These are phyloP conservation scores for Poterioochromonas sp. DNA, from an alignment of 352 stramenopile species.

Conservation along the genomic window DNA sequence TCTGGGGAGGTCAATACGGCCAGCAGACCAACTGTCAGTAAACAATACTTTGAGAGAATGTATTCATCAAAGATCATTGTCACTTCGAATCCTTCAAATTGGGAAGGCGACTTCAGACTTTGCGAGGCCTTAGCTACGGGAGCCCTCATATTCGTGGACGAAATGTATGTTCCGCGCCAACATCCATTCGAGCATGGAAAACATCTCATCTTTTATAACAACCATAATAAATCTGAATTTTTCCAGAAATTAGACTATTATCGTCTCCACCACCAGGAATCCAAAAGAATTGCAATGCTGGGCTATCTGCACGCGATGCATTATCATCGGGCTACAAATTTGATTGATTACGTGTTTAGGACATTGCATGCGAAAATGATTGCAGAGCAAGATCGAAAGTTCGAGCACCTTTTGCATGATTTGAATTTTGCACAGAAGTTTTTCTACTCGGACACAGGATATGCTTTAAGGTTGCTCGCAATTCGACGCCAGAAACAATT, in stretches of 20 bases:
- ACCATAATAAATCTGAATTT: slow-evolving; percentile 29
- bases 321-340: slow-evolving; percentile 1
- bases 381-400: too few species aligned
- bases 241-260: slow-evolving; percentile 23
- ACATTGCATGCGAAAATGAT: slow-evolving; percentile 14
- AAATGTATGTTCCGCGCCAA: slow-evolving; percentile 28
- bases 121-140: slow-evolving; percentile 30
- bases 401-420: too few species aligned
- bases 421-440: too few species aligned
- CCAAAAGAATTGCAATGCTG: neutral
- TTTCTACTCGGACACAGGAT: too few species aligned
- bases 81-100: slow-evolving; percentile 35
- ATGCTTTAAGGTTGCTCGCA: too few species aligned
- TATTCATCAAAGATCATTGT: slow-evolving; percentile 29
- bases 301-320: slow-evolving; percentile 17
- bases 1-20: slow-evolving; percentile 24
- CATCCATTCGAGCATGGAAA: neutral
- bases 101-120: slow-evolving; percentile 39
- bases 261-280: neutral
- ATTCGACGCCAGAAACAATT: too few species aligned
- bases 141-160: slow-evolving; percentile 34
- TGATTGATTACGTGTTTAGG: slow-evolving; percentile 27
- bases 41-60: slow-evolving; percentile 33
- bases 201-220: slow-evolving; percentile 29
- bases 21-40: neutral